A percentile compares a stretch with the other conserved stretches of the same genome.
Evolutionary conservation across 495 filamentous ascomycete genomes (phyloP).

Genomic region (Rhypophila decipiens): DNA sequence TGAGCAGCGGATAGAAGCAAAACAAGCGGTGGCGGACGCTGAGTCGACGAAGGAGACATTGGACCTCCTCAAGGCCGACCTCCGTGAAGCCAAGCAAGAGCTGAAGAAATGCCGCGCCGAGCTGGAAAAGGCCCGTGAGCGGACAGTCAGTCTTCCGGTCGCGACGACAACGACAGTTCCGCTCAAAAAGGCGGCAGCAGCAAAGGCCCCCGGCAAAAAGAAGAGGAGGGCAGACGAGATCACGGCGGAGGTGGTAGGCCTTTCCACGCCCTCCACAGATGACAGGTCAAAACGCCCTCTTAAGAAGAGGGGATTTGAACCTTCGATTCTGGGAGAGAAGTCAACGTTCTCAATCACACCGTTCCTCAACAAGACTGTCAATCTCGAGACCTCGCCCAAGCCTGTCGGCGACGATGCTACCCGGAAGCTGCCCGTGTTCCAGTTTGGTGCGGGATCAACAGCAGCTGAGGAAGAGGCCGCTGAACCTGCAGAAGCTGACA

Average conservation of each 20-base stretch:
- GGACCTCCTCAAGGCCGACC: constrained; percentile 59
- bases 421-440: constrained; percentile 9
- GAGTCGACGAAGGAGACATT: constrained; percentile 52
- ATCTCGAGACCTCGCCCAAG: constrained; percentile 25
- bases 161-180: constrained; percentile 21
- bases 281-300: constrained; percentile 29
- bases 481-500: neutral
- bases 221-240: constrained; percentile 30
- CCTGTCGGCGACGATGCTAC: constrained; percentile 9
- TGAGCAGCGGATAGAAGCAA: constrained; percentile 27
- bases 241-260: constrained; percentile 23
- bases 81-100: constrained; percentile 59
- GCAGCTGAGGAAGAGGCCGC: constrained; percentile 8
- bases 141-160: constrained; percentile 8
- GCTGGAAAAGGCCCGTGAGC: constrained; percentile 32
- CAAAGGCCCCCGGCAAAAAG: constrained; percentile 29
- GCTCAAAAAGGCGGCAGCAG: constrained; percentile 31
- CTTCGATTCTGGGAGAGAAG: constrained; percentile 67
- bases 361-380: constrained; percentile 73
- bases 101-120: constrained; percentile 54
- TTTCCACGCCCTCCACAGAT: constrained; percentile 30
- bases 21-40: constrained; percentile 39
- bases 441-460: constrained; percentile 2
- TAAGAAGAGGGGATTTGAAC: constrained; percentile 47
- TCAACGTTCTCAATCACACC: constrained; percentile 90